Conservation (phyloP, 768 basidiomycete species). For the Scleroderma citrinum region DNA sequence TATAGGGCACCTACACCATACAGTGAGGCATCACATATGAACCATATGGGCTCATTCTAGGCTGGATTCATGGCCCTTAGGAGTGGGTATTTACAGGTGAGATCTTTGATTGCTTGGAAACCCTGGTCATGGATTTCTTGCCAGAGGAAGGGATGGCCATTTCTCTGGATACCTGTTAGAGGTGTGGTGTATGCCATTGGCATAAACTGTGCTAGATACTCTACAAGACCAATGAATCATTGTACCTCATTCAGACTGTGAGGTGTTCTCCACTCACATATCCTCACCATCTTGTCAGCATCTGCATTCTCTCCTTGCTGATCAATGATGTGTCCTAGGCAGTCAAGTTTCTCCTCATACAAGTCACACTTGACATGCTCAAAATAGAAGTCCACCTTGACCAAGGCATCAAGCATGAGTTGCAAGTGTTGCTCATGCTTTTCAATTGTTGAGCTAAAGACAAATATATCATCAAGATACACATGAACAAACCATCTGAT, state of each 20-base stretch:
- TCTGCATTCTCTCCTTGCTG: constrained; percentile 34
- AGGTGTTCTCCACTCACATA: constrained; percentile 27
- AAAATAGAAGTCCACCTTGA: constrained; percentile 27
- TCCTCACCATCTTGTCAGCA: constrained; percentile 24
- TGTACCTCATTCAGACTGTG: constrained; percentile 29
- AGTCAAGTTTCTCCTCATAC: constrained; percentile 26
- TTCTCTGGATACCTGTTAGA: constrained; percentile 22
- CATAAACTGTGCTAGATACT: constrained; percentile 34
- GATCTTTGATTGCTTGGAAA: constrained; percentile 18
- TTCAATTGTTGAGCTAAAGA: constrained; percentile 19
- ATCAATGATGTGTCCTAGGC: constrained; percentile 36
- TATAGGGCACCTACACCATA: constrained; percentile 14
- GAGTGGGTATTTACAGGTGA: constrained; percentile 13
- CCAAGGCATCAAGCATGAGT: constrained; percentile 24
- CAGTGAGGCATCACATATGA: constrained; percentile 19
- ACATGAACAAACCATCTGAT: constrained; percentile 10
- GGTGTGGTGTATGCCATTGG: constrained; percentile 30
- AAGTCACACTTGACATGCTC: constrained; percentile 30
- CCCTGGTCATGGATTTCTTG: constrained; percentile 18
- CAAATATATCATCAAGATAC: constrained; percentile 13
- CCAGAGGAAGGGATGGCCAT: constrained; percentile 26
- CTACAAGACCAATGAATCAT: constrained; percentile 34
- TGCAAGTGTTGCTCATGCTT: constrained; percentile 34
- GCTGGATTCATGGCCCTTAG: constrained; percentile 18
- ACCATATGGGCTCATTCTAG: constrained; percentile 19